Base-by-base conservation (phyloP, 1,284 basidiomycete species). In the Lignosus rhinocerotis region DNA sequence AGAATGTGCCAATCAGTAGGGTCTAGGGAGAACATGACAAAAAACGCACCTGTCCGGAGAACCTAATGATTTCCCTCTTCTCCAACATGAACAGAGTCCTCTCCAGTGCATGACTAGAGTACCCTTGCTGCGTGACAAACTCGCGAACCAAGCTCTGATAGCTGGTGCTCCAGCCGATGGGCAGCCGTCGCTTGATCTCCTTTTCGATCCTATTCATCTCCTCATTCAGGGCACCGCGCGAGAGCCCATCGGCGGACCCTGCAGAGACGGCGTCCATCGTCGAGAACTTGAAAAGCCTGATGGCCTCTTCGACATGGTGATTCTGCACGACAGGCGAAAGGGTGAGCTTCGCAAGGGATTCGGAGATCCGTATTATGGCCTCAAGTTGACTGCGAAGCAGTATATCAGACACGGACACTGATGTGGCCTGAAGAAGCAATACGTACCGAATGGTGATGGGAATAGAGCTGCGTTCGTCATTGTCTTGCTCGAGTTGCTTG, bases 261-360 rank as follows among this genome's bases (percentile, higher is more conserved):
- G 96, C 94, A 30, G 94, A 93, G 30, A 99, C 96, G 25, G 97
- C 97, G 73, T 99, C 94, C 96, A 99, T 98, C 1, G 97, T 99
- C 16, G 95, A 98, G 76, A 90, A 97, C 69, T 97, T 98, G 88
- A 99, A 99, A 30, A 99, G 78, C 6, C 97, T 88, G 69, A 99
- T 98, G 6, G 97, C 93, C 75, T 99, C 97, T 72, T 99, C 96
- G 36, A 99, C 97, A 67, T 99, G 96, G 72, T 98, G 91, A 58
- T 91, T 89, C 66, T 89, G 86, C 5, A 99, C 97, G 3, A 88
- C 83, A 0, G 94, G 84, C 1, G 90, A 89, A 19, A 99, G 81
- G 0, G 94, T 95, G 75, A 99, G 85, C 73, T 99, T 99, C 32
- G 96, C 96, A 16, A 98, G 80, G 3, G 95, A 91, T 74, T 99